Conservation (phyloP, 2,329 filamentous ascomycete species). For the Hymenoscyphus albidus region DNA sequence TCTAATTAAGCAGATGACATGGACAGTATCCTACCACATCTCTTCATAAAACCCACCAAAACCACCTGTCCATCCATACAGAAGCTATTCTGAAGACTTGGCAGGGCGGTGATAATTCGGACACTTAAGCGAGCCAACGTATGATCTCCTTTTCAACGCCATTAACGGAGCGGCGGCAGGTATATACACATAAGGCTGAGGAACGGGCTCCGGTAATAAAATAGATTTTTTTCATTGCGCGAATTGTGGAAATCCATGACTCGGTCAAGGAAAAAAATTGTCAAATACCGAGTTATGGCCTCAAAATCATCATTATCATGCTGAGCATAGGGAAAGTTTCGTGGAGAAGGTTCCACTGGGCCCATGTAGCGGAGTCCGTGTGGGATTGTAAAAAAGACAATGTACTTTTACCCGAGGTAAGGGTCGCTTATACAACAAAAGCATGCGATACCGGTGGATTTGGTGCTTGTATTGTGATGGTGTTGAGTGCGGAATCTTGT, state of each 20-base stretch:
- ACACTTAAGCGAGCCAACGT: conserved; percentile 2
- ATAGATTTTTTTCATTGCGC: not conserved
- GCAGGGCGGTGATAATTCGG: conserved; percentile 26
- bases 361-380: not conserved
- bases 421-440: not conserved
- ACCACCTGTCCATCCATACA: conserved; percentile 14
- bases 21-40: not conserved
- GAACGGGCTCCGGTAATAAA: not conserved
- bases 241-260: not conserved
- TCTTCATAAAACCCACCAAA: conserved; percentile 11
- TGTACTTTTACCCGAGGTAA: conserved; percentile 1
- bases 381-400: not conserved
- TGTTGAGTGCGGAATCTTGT: not conserved
- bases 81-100: conserved; percentile 18
- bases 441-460: not conserved
- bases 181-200: conserved; percentile 4
- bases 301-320: not conserved
- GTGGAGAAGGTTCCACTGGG: not conserved
- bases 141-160: conserved; percentile 9
- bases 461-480: not conserved
- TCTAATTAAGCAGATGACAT: conserved; percentile 8
- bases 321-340: not conserved
- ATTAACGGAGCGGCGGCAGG: conserved; percentile 9
- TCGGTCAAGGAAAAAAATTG: not conserved
- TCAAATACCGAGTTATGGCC: conserved; percentile 4